Conservation (phyloP, 2,329 filamentous ascomycete genomes). For the Aspergillus sp. region DNA sequence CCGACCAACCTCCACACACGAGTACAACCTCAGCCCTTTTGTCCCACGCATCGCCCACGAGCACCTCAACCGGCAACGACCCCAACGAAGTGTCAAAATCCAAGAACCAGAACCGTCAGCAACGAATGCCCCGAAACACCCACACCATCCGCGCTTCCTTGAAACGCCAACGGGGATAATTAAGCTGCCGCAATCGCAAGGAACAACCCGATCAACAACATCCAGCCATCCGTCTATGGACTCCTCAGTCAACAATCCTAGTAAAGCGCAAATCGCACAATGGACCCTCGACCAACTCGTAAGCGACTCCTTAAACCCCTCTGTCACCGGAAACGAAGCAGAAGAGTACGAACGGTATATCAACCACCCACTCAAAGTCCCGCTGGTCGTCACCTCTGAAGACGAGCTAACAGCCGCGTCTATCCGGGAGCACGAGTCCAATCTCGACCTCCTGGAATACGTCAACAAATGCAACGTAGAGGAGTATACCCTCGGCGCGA, state of each 20-base stretch:
- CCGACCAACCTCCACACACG: conserved; percentile 64
- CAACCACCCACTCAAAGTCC: conserved; percentile 82
- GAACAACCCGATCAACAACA: conserved; percentile 21
- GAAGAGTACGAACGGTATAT: conserved; percentile 89
- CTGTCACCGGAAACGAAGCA: conserved; percentile 71
- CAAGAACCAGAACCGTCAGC: conserved; percentile 57
- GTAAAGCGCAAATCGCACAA: conserved; percentile 73
- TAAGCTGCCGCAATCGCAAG: conserved; percentile 44
- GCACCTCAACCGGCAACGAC: conserved; percentile 60
- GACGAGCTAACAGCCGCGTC: conserved; percentile 36
- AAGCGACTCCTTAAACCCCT: conserved; percentile 79
- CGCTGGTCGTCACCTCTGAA: conserved; percentile 58
- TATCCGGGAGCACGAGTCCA: conserved; percentile 40
- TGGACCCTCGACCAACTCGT: conserved; percentile 88
- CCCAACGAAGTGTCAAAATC: conserved; percentile 62
- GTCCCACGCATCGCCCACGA: conserved; percentile 64
- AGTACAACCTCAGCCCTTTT: conserved; percentile 86
- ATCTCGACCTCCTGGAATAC: conserved; percentile 76
- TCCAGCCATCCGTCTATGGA: conserved; percentile 44
- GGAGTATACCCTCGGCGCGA: conserved; percentile 45
- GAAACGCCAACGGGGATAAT: conserved; percentile 52
- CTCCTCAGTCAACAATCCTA: conserved; percentile 63
- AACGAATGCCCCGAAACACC: conserved; percentile 10
- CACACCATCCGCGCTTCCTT: conserved; percentile 25
- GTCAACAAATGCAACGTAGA: conserved; percentile 67